Evolutionary conservation across 106 monocot species (phyloP).

Genomic region (Vanilla planifolia): DNA sequence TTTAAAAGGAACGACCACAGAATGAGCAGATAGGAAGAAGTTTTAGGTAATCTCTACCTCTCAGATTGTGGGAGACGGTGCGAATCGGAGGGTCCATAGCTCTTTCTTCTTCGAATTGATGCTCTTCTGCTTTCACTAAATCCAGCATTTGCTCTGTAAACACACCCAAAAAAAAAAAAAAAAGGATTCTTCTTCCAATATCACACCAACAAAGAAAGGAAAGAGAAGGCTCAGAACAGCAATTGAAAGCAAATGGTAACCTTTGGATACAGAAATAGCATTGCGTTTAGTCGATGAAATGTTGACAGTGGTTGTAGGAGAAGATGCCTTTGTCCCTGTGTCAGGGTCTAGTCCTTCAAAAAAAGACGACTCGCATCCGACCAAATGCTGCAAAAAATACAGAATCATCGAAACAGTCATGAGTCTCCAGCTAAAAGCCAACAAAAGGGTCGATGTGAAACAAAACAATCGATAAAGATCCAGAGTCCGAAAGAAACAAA

Average conservation of each 20-base stretch:
- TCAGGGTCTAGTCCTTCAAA: slow-evolving; percentile 21
- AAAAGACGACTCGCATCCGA: slow-evolving; percentile 20
- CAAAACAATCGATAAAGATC: neutral
- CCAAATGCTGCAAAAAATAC: slow-evolving; percentile 41
- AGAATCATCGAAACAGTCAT: neutral
- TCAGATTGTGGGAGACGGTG: slow-evolving; percentile 42
- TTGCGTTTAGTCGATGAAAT: neutral
- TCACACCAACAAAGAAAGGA: neutral
- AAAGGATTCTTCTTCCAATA: neutral
- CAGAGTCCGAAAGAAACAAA: neutral
- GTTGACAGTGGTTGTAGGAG: neutral
- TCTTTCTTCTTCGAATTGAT: slow-evolving; percentile 15
- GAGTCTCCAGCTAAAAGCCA: neutral
- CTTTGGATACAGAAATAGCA: neutral
- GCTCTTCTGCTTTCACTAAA: slow-evolving; percentile 10
- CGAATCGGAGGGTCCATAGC: slow-evolving; percentile 23
- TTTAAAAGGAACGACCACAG: neutral
- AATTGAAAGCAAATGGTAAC: neutral
- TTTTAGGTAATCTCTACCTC: slow-evolving; percentile 25
- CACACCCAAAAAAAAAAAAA: neutral
- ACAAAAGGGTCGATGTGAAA: neutral
- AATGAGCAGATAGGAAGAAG: neutral
- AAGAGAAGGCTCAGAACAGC: neutral
- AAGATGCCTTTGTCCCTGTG: slow-evolving; percentile 19
- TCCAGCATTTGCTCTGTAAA: neutral